Evolutionary conservation across 352 stramenopile genomes (phyloP).

Genomic region (Pythium guiyangense): DNA sequence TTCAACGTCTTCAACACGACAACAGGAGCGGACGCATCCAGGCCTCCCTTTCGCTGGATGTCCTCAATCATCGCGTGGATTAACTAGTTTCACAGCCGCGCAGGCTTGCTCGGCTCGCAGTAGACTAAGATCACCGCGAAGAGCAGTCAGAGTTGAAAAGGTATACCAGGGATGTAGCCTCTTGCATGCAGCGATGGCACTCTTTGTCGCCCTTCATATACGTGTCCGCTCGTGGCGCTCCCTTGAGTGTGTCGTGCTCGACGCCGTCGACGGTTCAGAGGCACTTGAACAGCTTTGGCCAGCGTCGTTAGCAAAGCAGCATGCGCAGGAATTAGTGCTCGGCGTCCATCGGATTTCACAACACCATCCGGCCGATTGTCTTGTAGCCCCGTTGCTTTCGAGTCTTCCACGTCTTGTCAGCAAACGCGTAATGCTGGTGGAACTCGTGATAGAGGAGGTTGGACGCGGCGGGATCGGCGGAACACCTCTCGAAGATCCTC

Average conservation of each 20-base stretch:
- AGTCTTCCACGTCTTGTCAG: neutral
- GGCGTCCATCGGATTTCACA: slow-evolving; percentile 6
- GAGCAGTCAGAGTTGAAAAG: too few relatives aligned
- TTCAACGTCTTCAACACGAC: too few relatives aligned
- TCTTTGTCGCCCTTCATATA: too few relatives aligned
- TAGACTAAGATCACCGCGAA: too few relatives aligned
- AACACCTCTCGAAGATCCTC: slow-evolving; percentile 50
- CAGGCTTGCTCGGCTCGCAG: too few relatives aligned
- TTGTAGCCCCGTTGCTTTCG: neutral
- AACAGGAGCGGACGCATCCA: too few relatives aligned
- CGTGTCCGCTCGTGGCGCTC: neutral
- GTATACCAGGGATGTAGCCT: too few relatives aligned
- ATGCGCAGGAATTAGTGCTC: slow-evolving; percentile 58
- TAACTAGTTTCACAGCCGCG: too few relatives aligned
- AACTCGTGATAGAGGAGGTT: neutral
- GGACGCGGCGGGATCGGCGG: slow-evolving; percentile 5
- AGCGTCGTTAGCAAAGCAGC: slow-evolving; percentile 59
- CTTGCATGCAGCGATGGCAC: too few relatives aligned
- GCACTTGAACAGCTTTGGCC: slow-evolving; percentile 34
- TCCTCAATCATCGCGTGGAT: too few relatives aligned
- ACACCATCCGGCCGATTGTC: neutral
- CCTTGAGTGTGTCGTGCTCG: neutral
- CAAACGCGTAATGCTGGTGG: neutral
- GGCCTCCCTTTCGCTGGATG: too few relatives aligned
- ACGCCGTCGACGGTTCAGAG: neutral